Evolutionary conservation across 75 land plant genomes (phyloP).

Genomic region (Pinus taeda): DNA sequence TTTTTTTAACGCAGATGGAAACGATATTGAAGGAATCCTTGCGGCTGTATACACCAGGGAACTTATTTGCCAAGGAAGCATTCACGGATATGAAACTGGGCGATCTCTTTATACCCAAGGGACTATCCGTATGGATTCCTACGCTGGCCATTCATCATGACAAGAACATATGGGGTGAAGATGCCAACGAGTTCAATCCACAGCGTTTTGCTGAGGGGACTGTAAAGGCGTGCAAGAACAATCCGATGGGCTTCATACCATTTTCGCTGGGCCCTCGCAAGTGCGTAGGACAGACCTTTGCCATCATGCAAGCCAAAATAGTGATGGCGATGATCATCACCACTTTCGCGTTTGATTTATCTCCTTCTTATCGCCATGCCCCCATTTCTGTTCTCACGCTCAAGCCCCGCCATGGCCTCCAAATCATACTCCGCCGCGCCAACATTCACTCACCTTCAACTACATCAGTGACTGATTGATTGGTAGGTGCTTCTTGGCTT

Average conservation of each 20-base stretch:
- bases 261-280: conserved; percentile 52
- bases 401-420: conserved; percentile 54
- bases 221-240: conserved; percentile 33
- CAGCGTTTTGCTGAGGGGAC: conserved; percentile 46
- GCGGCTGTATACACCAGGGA: conserved; percentile 52
- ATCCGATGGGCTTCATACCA: conserved; percentile 53
- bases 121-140: conserved; percentile 14
- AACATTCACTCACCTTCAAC: no score
- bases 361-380: conserved; percentile 55
- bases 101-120: conserved; percentile 31
- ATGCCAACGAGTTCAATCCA: conserved; percentile 55
- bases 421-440: conserved; percentile 13
- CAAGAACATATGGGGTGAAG: conserved; percentile 38
- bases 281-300: conserved; percentile 64
- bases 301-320: conserved; percentile 58
- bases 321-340: conserved; percentile 55
- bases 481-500: no score
- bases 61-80: conserved; percentile 34
- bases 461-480: no score
- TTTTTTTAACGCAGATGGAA: conserved; percentile 41
- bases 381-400: conserved; percentile 40
- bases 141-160: conserved; percentile 29
- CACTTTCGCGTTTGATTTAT: conserved; percentile 35
- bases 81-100: conserved; percentile 44
- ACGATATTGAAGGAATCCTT: conserved; percentile 69